A percentile compares a stretch with the other conserved stretches of the same genome.
Evolutionary conservation across 176 grass and related monocot species (phyloP).

Genomic region (Cymbopogon citratus): DNA sequence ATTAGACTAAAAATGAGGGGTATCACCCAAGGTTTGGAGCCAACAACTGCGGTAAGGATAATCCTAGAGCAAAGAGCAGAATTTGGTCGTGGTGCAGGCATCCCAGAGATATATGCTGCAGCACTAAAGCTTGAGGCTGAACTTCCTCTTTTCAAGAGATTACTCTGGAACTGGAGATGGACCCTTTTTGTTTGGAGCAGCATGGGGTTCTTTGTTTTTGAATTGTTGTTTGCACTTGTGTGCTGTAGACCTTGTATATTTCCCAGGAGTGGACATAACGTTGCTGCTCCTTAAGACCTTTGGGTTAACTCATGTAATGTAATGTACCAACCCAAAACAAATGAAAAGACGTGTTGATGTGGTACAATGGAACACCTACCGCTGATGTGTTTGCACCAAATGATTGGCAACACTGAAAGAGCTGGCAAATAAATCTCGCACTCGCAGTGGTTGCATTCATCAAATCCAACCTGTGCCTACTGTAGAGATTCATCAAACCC

Average conservation of each 20-base stretch:
- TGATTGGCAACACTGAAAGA: neutral
- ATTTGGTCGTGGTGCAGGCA: conserved; percentile 61
- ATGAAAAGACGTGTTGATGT: too few relatives aligned
- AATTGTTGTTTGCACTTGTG: conserved; percentile 54
- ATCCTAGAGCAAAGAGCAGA: conserved; percentile 80
- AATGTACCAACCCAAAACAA: too few relatives aligned
- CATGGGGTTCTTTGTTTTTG: conserved; percentile 8
- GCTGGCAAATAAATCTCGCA: neutral
- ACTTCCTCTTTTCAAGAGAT: conserved; percentile 69
- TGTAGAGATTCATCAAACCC: too few relatives aligned
- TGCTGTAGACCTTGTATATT: conserved; percentile 71
- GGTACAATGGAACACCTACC: neutral
- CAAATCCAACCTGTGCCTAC: neutral
- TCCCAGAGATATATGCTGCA: conserved; percentile 83
- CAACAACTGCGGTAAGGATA: conserved; percentile 56
- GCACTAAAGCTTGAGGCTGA: conserved; percentile 68
- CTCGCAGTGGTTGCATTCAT: neutral
- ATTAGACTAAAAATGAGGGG: too few relatives aligned
- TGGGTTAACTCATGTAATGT: too few relatives aligned
- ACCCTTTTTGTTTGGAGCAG: conserved; percentile 86
- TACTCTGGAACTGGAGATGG: conserved; percentile 88
- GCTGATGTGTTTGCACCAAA: neutral
- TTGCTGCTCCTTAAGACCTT: conserved; percentile 4
- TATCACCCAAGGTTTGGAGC: conserved; percentile 37
- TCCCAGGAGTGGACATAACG: conserved; percentile 42